Percentiles rank a stretch among this genome's conserved stretches.
Conservation (phyloP, 2,329 filamentous ascomycete species). For the Pyrenophora tritici-repentis region DNA sequence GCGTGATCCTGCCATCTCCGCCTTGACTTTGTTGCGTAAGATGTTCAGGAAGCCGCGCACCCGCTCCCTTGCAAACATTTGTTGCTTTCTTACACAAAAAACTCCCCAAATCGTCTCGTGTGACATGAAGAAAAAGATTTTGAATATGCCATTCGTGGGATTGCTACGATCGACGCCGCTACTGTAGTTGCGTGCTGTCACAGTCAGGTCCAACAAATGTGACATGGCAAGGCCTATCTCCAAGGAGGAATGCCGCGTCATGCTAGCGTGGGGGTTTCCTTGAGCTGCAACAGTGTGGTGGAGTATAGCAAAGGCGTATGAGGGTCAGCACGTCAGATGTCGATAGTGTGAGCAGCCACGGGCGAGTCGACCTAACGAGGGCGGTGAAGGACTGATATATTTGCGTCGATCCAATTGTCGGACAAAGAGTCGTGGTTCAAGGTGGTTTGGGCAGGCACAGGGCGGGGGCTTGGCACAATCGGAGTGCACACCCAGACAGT, state of each 20-base stretch:
- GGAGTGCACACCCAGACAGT: conserved; percentile 9
- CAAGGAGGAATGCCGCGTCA: neutral
- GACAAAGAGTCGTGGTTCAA: conserved; percentile 16
- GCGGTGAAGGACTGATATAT: conserved; percentile 9
- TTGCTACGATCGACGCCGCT: neutral
- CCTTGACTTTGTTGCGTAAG: neutral
- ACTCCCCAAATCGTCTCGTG: neutral
- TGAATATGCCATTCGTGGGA: neutral
- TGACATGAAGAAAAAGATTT: neutral
- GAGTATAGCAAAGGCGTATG: neutral
- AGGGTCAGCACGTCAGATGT: conserved; percentile 9
- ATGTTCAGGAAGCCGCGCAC: too few relatives aligned
- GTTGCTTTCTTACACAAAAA: neutral
- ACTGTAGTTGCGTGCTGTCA: neutral
- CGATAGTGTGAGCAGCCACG: conserved; percentile 6
- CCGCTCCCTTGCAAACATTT: neutral
- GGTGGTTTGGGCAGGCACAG: conserved; percentile 15
- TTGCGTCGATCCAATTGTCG: conserved; percentile 17
- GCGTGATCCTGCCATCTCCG: conserved; percentile 4
- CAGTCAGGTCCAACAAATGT: neutral
- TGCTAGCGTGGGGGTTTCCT: conserved; percentile 9
- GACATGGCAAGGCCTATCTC: conserved; percentile 5
- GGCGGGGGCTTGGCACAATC: conserved; percentile 14
- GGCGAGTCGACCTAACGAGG: conserved; percentile 6
- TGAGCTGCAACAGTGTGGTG: neutral